Conservation (phyloP, 805 yeast genomes). For the Lipomyces lipofer region DNA sequence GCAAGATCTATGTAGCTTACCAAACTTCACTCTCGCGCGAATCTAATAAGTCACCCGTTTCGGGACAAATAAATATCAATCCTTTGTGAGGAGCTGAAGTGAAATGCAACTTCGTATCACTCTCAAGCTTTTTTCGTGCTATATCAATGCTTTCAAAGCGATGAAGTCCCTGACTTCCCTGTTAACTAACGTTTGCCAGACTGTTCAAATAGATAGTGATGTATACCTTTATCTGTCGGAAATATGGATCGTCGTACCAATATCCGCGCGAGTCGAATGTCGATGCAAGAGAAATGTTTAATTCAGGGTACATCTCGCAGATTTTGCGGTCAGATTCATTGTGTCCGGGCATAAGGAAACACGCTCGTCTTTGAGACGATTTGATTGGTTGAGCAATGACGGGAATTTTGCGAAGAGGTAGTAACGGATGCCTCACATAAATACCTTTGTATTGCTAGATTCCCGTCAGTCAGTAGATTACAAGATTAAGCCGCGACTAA, state of each 20-base stretch:
- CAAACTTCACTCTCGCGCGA: neutral
- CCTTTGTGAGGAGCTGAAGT: neutral
- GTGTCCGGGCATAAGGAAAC: constrained; percentile 10
- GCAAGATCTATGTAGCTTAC: neutral
- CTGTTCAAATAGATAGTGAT: too few relatives aligned
- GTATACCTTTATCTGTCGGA: neutral
- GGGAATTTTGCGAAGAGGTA: neutral
- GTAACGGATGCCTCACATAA: neutral
- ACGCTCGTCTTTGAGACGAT: neutral
- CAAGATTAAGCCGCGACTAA: neutral
- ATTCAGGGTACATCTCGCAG: neutral
- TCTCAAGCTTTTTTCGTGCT: neutral
- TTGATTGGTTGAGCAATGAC: neutral
- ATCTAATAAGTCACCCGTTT: constrained; percentile 6
- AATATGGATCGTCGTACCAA: neutral
- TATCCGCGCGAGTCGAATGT: neutral
- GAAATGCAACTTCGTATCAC: neutral
- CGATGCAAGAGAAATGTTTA: neutral
- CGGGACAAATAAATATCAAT: constrained; percentile 4
- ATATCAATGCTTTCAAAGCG: neutral
- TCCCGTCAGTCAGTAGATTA: neutral
- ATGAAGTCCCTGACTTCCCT: constrained; percentile 8
- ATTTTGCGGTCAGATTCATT: neutral
- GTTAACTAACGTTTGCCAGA: neutral
- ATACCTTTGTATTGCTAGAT: neutral